Evolutionary conservation across 2,329 filamentous ascomycete species (phyloP), one percentile per base, ranked within the genome.

Genomic region (Xylaria sp.): DNA sequence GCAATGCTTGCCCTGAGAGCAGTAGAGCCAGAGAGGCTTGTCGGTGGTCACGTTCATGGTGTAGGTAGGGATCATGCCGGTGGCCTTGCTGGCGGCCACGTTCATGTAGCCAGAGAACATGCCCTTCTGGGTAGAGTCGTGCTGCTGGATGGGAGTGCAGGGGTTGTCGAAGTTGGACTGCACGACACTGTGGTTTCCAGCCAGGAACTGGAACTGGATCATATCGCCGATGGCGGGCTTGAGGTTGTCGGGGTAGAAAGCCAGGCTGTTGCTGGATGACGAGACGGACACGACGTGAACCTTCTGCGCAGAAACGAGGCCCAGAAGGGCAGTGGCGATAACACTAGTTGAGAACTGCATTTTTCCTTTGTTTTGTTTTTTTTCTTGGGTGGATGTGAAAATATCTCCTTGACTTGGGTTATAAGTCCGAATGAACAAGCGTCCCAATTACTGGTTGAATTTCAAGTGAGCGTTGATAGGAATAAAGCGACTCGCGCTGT

Each of bases 11-110:
- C 79, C 89, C 79, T 93, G 90, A 36, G 88, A 89, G 82, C 92
- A 95, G 85, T 91, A 95, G 72, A 92, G 82, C 92, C 93, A 96
- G 72, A 94, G 84, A 36, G 93, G 92, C 64, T 86, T 90, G 53
- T 85, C 87, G 79, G 89, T 84, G 76, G 89, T 90, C 79, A 96
- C 82, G 78, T 85, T 85, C 75, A 95, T 83, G 67, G 90, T 93
- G 81, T 90, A 96, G 63, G 90, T 90, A 33, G 91, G 88, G 68
- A 89, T 85, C 78, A 83, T 80, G 73, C 83, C 84, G 74, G 79
- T 82, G 69, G 79, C 75, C 26, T 80, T 76, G 71, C 82, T 83
- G 66, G 88, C 86, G 3, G 84, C 83, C 49, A 89, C 90, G 71
- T 88, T 87, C 82, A 89, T 86, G 83, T 88, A 85, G 67, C 90